Percentiles rank a stretch among this genome's conserved stretches.
Conservation (phyloP, 495 filamentous ascomycete genomes). For the Thermothielavioides terrestris region DNA sequence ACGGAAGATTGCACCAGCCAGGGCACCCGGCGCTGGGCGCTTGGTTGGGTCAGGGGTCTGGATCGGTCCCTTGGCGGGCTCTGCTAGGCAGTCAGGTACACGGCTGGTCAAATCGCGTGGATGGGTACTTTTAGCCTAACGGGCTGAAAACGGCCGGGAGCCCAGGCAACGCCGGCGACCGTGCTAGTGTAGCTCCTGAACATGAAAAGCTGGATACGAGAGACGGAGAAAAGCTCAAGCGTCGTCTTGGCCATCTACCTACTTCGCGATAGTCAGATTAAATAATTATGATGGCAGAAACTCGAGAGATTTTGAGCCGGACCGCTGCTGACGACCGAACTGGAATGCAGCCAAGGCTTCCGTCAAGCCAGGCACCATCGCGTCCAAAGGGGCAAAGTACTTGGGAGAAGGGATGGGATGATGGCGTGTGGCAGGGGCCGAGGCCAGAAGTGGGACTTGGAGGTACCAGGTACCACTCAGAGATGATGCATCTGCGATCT, state of each 20-base stretch:
- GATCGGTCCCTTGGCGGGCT: no score
- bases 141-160: conserved; percentile 16
- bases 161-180: background rate
- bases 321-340: no score
- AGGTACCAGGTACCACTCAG: conserved; percentile 11
- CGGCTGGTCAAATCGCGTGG: background rate
- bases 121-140: conserved; percentile 8
- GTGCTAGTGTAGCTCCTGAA: background rate
- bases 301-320: no score
- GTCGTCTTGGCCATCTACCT: no score
- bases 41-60: background rate
- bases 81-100: conserved; percentile 5
- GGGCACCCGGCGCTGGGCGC: conserved; percentile 9
- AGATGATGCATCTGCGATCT: background rate
- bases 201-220: background rate
- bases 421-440: conserved; percentile 22
- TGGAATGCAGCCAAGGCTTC: background rate
- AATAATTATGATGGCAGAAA: no score
- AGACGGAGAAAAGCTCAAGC: no score
- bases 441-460: conserved; percentile 11
- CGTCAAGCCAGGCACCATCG: conserved; percentile 1
- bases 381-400: conserved; percentile 22
- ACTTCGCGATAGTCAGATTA: no score
- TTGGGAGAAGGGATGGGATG: conserved; percentile 15
- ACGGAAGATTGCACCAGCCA: conserved; percentile 28